phyloP scores from a whole-genome alignment of 352 stramenopile genomes.

The Phytophthora megakarya region DNA sequence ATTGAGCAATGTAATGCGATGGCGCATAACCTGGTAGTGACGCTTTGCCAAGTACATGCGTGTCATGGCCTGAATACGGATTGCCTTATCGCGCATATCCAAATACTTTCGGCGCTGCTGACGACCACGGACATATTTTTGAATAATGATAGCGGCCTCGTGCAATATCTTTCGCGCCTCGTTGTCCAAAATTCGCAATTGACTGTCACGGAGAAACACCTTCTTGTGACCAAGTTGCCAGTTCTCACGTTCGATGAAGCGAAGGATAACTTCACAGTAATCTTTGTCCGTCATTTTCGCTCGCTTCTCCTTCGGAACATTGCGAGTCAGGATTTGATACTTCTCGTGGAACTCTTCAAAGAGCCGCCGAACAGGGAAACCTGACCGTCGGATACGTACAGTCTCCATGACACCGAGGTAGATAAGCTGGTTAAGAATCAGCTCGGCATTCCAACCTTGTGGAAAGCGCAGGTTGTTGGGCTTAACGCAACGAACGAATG shows the following conservation, averaged over 20 bases:
- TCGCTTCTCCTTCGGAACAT: constrained; percentile 61
- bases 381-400: constrained; percentile 87
- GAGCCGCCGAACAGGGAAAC: constrained; percentile 85
- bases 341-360: constrained; percentile 89
- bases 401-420: constrained; percentile 92
- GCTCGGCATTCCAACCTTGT: constrained; percentile 82
- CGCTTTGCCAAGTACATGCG: constrained; percentile 73
- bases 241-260: constrained; percentile 79
- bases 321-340: constrained; percentile 86
- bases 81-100: constrained; percentile 56
- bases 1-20: constrained; percentile 71
- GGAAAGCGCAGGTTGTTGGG: constrained; percentile 91
- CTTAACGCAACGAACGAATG: constrained; percentile 93
- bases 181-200: constrained; percentile 83
- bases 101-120: constrained; percentile 75
- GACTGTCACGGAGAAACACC: constrained; percentile 86
- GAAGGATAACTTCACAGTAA: constrained; percentile 84
- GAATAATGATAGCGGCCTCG: constrained; percentile 73
- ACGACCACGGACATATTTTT: constrained; percentile 75
- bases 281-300: constrained; percentile 70
- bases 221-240: constrained; percentile 91
- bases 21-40: constrained; percentile 55
- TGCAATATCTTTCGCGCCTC: constrained; percentile 88
- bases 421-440: constrained; percentile 90
- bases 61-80: constrained; percentile 67